These are phyloP conservation scores for Trichoderma gracile DNA, from an alignment of 2,329 filamentous ascomycete genomes.

Conservation along the genomic window DNA sequence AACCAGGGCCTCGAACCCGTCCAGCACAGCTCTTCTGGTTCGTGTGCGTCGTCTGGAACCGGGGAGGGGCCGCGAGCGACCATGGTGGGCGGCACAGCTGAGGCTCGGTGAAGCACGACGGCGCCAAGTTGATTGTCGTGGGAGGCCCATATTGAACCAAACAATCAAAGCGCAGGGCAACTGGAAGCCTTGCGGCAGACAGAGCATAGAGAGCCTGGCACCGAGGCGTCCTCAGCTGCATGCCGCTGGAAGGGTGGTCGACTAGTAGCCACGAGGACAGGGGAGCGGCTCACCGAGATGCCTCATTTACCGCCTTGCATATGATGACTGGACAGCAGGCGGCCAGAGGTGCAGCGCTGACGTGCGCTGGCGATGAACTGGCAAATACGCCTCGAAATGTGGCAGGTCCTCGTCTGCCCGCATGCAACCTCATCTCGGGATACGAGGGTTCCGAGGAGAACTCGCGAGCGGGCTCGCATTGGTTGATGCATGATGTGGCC, in stretches of 20 bases:
- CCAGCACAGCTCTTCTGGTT: not conserved
- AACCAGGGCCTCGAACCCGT: not conserved
- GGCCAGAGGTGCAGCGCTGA: slow-evolving; percentile 22
- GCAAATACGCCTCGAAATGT: slow-evolving; percentile 24
- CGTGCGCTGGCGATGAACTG: slow-evolving; percentile 24
- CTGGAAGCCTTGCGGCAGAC: not conserved
- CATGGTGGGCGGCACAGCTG: slow-evolving; percentile 3
- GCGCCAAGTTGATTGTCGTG: not conserved
- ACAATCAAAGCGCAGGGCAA: not conserved
- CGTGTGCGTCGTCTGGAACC: too few species aligned
- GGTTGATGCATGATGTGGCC: slow-evolving; percentile 9
- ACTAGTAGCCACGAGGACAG: not conserved
- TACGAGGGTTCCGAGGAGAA: slow-evolving; percentile 14
- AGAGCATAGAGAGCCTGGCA: not conserved
- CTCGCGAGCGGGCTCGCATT: not conserved
- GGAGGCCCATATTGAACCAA: not conserved
- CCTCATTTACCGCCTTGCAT: slow-evolving; percentile 24
- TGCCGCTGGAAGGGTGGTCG: slow-evolving; percentile 7
- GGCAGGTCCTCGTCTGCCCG: slow-evolving; percentile 7
- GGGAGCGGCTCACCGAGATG: slow-evolving; percentile 21
- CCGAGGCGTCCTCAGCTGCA: slow-evolving; percentile 1
- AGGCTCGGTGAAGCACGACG: not conserved
- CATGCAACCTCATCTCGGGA: slow-evolving; percentile 20
- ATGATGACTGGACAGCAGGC: slow-evolving; percentile 15
- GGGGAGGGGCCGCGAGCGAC: too few species aligned